These are phyloP conservation scores for Dendrobium huoshanense DNA, from an alignment of 106 monocot genomes.

Conservation along the genomic window DNA sequence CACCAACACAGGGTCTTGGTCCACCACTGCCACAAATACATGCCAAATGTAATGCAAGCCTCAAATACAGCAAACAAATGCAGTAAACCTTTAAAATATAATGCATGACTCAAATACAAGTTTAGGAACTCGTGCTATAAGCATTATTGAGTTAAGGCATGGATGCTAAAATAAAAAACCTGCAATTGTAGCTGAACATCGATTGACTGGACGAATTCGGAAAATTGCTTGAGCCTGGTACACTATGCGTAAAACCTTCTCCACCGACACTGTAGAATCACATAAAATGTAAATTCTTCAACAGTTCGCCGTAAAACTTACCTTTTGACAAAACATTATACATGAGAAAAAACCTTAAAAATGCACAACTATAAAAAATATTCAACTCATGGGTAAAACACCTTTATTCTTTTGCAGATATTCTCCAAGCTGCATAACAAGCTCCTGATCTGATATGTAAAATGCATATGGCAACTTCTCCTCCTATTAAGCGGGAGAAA, in stretches of 20 bases:
- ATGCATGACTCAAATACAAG: background rate
- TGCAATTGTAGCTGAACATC: constrained; percentile 95
- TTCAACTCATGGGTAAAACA: constrained; percentile 4
- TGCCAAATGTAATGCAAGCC: too few relatives aligned
- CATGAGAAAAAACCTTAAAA: background rate
- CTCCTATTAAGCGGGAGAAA: constrained; percentile 36
- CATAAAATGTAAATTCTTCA: constrained; percentile 1
- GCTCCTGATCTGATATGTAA: constrained; percentile 85
- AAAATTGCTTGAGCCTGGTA: constrained; percentile 96
- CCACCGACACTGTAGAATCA: constrained; percentile 68
- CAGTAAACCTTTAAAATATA: background rate
- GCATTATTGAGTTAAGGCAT: background rate
- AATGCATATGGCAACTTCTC: constrained; percentile 91
- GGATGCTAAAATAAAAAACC: constrained; percentile 29
- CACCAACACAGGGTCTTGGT: background rate
- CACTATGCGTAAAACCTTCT: constrained; percentile 71
- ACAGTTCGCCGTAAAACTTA: background rate
- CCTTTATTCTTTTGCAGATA: constrained; percentile 81
- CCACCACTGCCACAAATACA: too few relatives aligned
- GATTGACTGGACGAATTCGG: constrained; percentile 79
- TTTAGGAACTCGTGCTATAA: background rate
- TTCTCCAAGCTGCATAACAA: constrained; percentile 51
- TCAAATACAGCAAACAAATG: too few relatives aligned
- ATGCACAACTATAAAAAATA: background rate
- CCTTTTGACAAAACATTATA: background rate